These are phyloP conservation scores for Lactarius tabidus DNA, from an alignment of 768 basidiomycete species.

Conservation along the genomic window DNA sequence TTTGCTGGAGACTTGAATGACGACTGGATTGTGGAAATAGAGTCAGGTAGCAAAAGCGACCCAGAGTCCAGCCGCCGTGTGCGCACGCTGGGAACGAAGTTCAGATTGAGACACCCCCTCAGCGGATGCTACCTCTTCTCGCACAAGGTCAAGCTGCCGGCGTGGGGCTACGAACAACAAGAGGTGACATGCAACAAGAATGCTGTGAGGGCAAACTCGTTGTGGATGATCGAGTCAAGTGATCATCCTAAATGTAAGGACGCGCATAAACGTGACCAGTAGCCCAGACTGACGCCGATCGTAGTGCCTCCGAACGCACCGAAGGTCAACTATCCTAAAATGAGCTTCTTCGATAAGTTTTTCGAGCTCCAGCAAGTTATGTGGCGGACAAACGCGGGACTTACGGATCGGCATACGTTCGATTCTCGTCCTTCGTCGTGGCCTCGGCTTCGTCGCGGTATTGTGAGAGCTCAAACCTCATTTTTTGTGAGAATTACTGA, in stretches of 20 bases:
- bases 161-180: constrained; percentile 98
- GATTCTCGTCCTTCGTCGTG: constrained; percentile 91
- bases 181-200: constrained; percentile 99
- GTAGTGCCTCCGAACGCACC: constrained; percentile 66
- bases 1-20: constrained; percentile 90
- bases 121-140: constrained; percentile 97
- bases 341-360: constrained; percentile 89
- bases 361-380: constrained; percentile 88
- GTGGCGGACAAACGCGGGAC: constrained; percentile 95
- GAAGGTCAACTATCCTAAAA: constrained; percentile 88
- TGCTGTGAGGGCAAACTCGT: constrained; percentile 78
- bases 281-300: constrained; percentile 2
- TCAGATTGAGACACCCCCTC: constrained; percentile 77
- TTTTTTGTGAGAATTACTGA: not conserved
- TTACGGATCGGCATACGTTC: constrained; percentile 91
- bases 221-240: constrained; percentile 94
- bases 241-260: constrained; percentile 65
- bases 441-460: constrained; percentile 90
- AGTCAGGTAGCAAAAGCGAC: constrained; percentile 60
- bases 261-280: constrained; percentile 1
- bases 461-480: constrained; percentile 52
- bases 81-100: constrained; percentile 74
- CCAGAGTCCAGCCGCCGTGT: constrained; percentile 64
- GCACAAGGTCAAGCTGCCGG: constrained; percentile 95
- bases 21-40: constrained; percentile 88